Evolutionary conservation across 768 basidiomycete genomes (phyloP).

Genomic region (Leccinum imitatum): DNA sequence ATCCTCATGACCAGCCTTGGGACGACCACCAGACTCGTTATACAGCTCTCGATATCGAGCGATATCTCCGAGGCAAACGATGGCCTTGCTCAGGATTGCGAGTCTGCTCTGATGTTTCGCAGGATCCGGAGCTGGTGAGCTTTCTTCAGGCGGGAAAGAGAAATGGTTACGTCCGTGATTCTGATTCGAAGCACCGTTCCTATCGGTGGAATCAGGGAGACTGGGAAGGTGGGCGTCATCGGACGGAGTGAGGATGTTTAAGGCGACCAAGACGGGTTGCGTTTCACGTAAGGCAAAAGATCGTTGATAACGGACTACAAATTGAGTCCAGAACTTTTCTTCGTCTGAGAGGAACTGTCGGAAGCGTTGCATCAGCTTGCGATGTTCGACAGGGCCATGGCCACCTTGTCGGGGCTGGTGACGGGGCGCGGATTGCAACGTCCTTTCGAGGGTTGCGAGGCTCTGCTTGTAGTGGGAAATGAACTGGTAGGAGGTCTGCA

Average conservation of each 20-base stretch:
- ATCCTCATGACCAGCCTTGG: slow-evolving; percentile 69
- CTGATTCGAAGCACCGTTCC: slow-evolving; percentile 22
- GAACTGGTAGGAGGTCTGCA: slow-evolving; percentile 86
- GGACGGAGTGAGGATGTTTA: slow-evolving; percentile 50
- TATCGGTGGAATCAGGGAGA: slow-evolving; percentile 20
- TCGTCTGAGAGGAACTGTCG: slow-evolving; percentile 87
- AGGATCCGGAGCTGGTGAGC: slow-evolving; percentile 37
- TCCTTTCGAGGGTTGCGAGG: slow-evolving; percentile 64
- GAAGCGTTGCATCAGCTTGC: slow-evolving; percentile 86
- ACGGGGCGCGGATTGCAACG: slow-evolving; percentile 42
- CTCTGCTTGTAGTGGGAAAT: slow-evolving; percentile 81
- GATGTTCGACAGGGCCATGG: slow-evolving; percentile 73
- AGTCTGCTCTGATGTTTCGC: slow-evolving; percentile 54
- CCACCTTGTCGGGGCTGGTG: slow-evolving; percentile 39
- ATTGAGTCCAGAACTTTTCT: slow-evolving; percentile 86
- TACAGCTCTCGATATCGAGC: slow-evolving; percentile 92
- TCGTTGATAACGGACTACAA: slow-evolving; percentile 73
- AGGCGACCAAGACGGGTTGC: slow-evolving; percentile 50
- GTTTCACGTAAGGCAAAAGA: slow-evolving; percentile 71
- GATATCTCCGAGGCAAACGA: slow-evolving; percentile 93
- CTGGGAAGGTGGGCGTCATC: slow-evolving; percentile 36
- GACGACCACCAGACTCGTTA: slow-evolving; percentile 65
- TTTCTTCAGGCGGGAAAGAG: slow-evolving; percentile 62
- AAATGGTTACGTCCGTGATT: slow-evolving; percentile 53
- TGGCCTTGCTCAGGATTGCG: slow-evolving; percentile 79